Base-by-base conservation (phyloP, 352 stramenopile species). In the Pythium insidiosum region DNA sequence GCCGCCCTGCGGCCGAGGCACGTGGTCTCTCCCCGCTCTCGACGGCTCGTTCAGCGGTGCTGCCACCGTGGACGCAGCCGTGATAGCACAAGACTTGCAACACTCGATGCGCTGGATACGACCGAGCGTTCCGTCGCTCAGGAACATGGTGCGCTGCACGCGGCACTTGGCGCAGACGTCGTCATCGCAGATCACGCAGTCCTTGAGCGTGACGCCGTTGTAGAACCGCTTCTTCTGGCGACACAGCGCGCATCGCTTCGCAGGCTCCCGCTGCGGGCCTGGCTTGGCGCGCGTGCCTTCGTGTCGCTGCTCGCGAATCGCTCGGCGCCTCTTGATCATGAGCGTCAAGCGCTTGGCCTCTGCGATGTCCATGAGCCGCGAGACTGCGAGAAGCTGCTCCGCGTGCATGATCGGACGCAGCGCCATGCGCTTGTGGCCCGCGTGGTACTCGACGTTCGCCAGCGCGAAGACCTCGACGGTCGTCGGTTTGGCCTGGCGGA, bases 401-500 rank as follows among this genome's bases (percentile, higher is more conserved):
- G 61, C 39, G 4, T 61, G 53, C 35, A 81, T 66, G 44, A 66
- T 64, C 29, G 70, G 59, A 16, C 52, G 60, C 28, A 85, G 41
- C 2, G 66, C 58, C 15, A 50, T 47, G 24, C 75, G 43, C 7
- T 83, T 68, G 9, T 50, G 59, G 12, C 69, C 68, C 5, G 62
- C 49, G 19, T 79, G 65, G n/a, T n/a, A n/a, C 31, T 72, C 58
- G 26, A 80, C 60, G 28, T 73, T 69, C 19, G 65, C 73, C 16
- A 74, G 55, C 67, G 79, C 76, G 46, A 83, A 85, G 9, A 85
- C 64, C 16, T 85, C 68, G 6, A 85, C 54, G n/a, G 59, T 43
- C 21, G 57, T 63, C 7, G 66, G 63, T 37, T 41, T 64, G 49
- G 67, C 76, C 53, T 85, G 73, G 3, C 69, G 62, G 49, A 81